phyloP scores from a whole-genome alignment of 2,329 filamentous ascomycete genomes.

The Alternaria brassicae region DNA sequence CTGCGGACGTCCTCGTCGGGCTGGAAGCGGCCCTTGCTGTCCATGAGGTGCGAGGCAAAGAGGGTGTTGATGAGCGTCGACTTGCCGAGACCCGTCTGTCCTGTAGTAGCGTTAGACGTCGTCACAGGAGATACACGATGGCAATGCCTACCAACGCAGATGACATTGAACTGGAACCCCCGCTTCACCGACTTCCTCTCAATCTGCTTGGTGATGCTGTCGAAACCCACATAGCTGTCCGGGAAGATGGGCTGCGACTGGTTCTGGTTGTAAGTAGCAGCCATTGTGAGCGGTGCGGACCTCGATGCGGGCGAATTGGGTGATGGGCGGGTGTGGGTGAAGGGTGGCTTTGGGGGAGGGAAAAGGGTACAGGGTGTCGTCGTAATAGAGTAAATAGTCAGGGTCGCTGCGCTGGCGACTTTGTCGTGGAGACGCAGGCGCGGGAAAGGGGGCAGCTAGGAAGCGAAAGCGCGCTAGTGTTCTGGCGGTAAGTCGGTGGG shows the following conservation, averaged over 20 bases:
- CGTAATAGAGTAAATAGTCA: slow-evolving; percentile 40
- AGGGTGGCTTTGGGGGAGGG: slow-evolving; percentile 11
- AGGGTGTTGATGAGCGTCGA: slow-evolving; percentile 99
- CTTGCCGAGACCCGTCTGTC: slow-evolving; percentile 98
- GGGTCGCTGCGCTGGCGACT: slow-evolving; percentile 46
- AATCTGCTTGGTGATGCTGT: slow-evolving; percentile 99
- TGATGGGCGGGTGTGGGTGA: slow-evolving; percentile 15
- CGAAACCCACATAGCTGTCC: slow-evolving; percentile 98
- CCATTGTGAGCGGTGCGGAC: slow-evolving; percentile 59
- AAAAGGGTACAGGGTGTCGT: slow-evolving; percentile 21
- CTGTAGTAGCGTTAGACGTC: slow-evolving; percentile 57
- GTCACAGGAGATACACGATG: not conserved
- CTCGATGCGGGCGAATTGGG: slow-evolving; percentile 28
- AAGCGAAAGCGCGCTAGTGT: slow-evolving; percentile 48
- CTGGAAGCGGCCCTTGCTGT: slow-evolving; percentile 93
- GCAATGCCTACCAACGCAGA: slow-evolving; percentile 89
- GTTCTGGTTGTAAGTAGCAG: slow-evolving; percentile 67
- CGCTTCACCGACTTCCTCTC: slow-evolving; percentile 99
- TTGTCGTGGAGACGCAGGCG: slow-evolving; percentile 47
- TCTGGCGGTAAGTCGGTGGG: slow-evolving; percentile 27
- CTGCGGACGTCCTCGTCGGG: slow-evolving; percentile 93
- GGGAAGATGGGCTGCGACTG: slow-evolving; percentile 74
- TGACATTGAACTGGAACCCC: slow-evolving; percentile 99
- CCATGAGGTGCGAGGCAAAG: slow-evolving; percentile 98
- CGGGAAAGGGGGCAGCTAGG: slow-evolving; percentile 51